Evolutionary conservation across 306 rosid genomes (phyloP).

Genomic region (Pterocarpus macrocarpus): DNA sequence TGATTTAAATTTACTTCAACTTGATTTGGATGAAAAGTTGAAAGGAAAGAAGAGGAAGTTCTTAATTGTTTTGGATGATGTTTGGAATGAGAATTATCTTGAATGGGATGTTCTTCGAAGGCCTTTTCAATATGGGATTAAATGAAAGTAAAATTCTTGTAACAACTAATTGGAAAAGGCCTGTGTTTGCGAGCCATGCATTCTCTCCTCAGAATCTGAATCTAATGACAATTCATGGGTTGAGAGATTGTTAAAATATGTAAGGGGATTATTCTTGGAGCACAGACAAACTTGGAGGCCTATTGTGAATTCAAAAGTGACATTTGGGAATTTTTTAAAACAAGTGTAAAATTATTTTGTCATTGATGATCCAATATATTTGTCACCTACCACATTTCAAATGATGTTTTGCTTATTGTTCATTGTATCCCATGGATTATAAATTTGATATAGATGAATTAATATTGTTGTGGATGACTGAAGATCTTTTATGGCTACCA

Average conservation of each 20-base stretch:
- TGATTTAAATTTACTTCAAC: not conserved
- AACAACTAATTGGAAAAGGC: not conserved
- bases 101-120: not conserved
- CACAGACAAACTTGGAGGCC: not conserved
- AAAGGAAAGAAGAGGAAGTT: too few species aligned
- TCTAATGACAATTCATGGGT: not conserved
- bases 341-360: too few species aligned
- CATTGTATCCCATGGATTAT: not conserved
- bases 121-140: not conserved
- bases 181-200: not conserved
- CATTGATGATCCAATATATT: too few species aligned
- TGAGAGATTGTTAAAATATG: not conserved
- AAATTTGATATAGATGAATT: not conserved
- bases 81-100: conserved; percentile 14
- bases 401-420: not conserved
- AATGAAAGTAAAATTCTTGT: not conserved
- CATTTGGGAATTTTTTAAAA: too few species aligned
- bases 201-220: not conserved
- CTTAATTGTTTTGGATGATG: not conserved
- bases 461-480: not conserved
- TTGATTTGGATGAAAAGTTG: too few species aligned
- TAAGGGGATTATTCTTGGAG: not conserved
- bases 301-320: not conserved
- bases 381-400: not conserved
- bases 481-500: not conserved